phyloP scores from a whole-genome alignment of 345 rosid genomes.

The Eucalyptus urophylla region DNA sequence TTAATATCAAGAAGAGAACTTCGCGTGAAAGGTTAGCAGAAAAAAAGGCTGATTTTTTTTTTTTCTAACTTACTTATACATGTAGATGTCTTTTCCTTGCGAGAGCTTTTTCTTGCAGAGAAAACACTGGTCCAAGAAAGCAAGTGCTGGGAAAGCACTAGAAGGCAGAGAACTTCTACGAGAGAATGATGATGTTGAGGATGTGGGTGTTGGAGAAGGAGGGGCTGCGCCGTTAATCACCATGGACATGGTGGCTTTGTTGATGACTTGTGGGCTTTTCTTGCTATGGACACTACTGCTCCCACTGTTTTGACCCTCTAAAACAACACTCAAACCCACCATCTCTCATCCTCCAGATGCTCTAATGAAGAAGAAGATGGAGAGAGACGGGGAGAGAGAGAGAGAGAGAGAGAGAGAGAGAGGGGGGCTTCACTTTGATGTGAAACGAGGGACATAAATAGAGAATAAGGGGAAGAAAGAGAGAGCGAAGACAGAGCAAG shows the following conservation, averaged over 20 bases:
- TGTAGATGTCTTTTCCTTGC: slow-evolving; percentile 79
- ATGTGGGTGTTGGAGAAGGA: background rate
- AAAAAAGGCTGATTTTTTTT: background rate
- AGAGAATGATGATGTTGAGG: background rate
- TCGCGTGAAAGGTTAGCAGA: background rate
- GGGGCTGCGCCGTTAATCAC: background rate
- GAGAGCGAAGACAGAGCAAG: background rate
- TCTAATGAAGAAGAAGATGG: background rate
- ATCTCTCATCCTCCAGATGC: slow-evolving; percentile 15
- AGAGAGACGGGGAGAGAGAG: background rate
- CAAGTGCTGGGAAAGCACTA: slow-evolving; percentile 1
- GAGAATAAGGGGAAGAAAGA: background rate
- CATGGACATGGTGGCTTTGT: slow-evolving; percentile 26
- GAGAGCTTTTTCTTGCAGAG: slow-evolving; percentile 62
- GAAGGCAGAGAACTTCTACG: background rate
- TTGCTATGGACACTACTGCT: background rate
- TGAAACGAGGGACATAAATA: slow-evolving; percentile 1
- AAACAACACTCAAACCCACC: slow-evolving; percentile 77
- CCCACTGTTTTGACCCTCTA: slow-evolving; percentile 30
- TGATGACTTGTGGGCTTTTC: slow-evolving; percentile 33
- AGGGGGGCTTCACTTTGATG: background rate
- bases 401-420: background rate
- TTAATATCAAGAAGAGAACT: background rate
- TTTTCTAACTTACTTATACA: slow-evolving; percentile 58
- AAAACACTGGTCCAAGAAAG: slow-evolving; percentile 59